Percentiles rank a stretch among this genome's conserved stretches.
These are phyloP conservation scores for Ogataea allantospora DNA, from an alignment of 805 yeast genomes.

Conservation along the genomic window DNA sequence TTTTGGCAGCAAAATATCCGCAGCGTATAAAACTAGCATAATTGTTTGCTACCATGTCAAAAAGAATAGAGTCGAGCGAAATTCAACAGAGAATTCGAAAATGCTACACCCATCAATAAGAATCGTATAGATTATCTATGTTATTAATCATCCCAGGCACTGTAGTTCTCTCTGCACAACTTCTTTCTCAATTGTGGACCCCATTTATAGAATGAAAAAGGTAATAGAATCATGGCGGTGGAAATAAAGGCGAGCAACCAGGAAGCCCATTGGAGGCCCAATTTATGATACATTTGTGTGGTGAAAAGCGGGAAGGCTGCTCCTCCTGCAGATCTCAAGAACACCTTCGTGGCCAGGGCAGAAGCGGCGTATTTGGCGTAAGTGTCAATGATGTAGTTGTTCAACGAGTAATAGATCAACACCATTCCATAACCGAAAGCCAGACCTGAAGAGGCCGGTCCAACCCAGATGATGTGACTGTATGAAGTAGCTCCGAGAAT, in stretches of 20 bases:
- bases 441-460: conserved; percentile 58
- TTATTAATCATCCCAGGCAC: conserved; percentile 27
- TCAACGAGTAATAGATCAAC: conserved; percentile 53
- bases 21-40: not conserved
- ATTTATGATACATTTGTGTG: conserved; percentile 72
- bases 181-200: conserved; percentile 63
- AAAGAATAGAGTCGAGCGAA: not conserved
- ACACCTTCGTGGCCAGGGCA: conserved; percentile 80
- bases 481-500: conserved; percentile 78
- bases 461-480: conserved; percentile 64
- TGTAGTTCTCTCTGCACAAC: conserved; percentile 66
- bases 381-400: conserved; percentile 87
- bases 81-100: not conserved
- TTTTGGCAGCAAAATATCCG: not conserved
- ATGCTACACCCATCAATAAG: conserved; percentile 3
- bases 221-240: conserved; percentile 71
- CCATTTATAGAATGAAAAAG: conserved; percentile 66
- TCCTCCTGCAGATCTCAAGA: conserved; percentile 79
- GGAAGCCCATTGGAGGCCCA: conserved; percentile 80
- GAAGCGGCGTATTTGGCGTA: conserved; percentile 79
- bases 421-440: conserved; percentile 65
- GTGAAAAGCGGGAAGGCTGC: conserved; percentile 82
- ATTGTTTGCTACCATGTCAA: not conserved
- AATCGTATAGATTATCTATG: not conserved
- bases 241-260: conserved; percentile 77